Evolutionary conservation across 108 stramenopile genomes (phyloP), one percentile per base, ranked within the genome.

Genomic region (Cylindrotheca fusiformis): DNA sequence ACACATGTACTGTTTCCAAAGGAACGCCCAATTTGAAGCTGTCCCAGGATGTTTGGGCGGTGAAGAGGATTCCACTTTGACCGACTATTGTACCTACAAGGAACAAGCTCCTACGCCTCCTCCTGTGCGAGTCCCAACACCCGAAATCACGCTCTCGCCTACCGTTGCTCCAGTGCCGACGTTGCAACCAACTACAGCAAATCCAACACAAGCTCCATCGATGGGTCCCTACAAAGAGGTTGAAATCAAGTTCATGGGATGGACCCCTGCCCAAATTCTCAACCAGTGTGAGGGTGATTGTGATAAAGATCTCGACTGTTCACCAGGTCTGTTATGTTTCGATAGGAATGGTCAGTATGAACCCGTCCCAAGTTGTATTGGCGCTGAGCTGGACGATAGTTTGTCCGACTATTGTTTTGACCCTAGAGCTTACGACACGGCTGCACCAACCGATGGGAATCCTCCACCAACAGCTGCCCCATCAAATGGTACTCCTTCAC

Each of bases 241-340:
- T 25, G 23, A 19, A 8, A 41, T 59, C 30, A 45, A 22, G 8
- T 26, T 55, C 25, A 24, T 61, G 20, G 60, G 59, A 4, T 61
- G 68, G 60, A 60, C 30, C 0, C 68, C 68, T 25, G 36, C 3
- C 18, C 17, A 54, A 10, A 57, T 60, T 14, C 52, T 73, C 3
- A 55, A 60, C 1, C 30, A 30, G 1, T 81, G 80, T 55, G 71
- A 81, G 52, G 80, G 80, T 21, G 72, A 81, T 50, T 81, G 80
- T 62, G 68, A 73, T 51, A 32, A 19, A 8, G 71, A 76, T 23
- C 14, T 12, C 14, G 75, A 81, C 31, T 81, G 80, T 44, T 57
- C 23, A 1, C 18, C 21, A 21, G 80, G 72, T 18, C 63, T 76
- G 31, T 21, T 60, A 5, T 84, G 83, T 47, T 75, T 68, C 31